Conservation (phyloP, 164 flowering plant genomes). For the Saururus chinensis region DNA sequence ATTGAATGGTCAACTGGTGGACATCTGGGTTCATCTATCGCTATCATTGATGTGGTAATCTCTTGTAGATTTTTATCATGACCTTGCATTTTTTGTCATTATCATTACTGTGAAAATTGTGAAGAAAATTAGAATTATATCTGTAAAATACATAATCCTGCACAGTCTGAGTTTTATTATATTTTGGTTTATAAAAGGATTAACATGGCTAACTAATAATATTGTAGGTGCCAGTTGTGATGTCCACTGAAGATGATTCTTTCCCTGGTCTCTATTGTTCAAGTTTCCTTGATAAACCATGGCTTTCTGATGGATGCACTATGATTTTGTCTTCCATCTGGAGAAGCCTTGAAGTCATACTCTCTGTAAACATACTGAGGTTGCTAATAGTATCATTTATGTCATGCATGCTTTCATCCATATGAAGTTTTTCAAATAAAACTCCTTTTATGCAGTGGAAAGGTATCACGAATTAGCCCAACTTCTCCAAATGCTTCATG, state of each 20-base stretch:
- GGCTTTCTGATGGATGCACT: constrained; percentile 88
- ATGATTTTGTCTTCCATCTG: constrained; percentile 72
- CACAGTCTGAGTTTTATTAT: background rate
- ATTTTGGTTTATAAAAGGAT: background rate
- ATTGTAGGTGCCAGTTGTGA: constrained; percentile 69
- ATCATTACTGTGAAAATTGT: no score
- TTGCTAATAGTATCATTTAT: constrained; percentile 8
- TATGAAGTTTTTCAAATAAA: no score
- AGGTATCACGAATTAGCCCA: constrained; percentile 55
- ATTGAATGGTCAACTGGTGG: constrained; percentile 78
- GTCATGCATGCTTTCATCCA: background rate
- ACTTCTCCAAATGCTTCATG: constrained; percentile 51
- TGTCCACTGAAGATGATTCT: constrained; percentile 54
- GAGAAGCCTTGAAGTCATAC: constrained; percentile 63
- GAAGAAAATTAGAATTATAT: no score
- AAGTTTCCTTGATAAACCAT: constrained; percentile 46
- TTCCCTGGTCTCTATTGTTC: constrained; percentile 86
- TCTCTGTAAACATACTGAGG: constrained; percentile 77
- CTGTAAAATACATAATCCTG: no score
- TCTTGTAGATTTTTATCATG: background rate
- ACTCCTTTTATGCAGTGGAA: constrained; percentile 49
- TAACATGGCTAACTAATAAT: background rate
- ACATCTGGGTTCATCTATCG: constrained; percentile 20
- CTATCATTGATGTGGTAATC: constrained; percentile 73
- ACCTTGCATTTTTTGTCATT: no score